Conservation (phyloP, 495 filamentous ascomycete genomes). For the Hypomontagnella monticulosa region DNA sequence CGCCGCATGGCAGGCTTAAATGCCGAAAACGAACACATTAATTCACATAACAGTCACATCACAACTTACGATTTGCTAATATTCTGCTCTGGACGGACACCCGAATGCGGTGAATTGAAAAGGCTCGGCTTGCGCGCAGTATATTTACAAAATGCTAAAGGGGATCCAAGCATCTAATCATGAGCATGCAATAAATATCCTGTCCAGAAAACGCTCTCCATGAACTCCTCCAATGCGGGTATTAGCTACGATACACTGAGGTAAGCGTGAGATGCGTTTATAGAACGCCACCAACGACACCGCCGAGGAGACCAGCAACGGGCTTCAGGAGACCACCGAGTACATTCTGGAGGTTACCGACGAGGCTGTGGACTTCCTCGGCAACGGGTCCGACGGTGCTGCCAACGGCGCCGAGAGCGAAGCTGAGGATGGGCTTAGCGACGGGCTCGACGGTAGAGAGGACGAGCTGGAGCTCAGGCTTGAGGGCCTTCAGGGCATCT, state of each 20-base stretch:
- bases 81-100: background rate
- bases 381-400: constrained; percentile 2
- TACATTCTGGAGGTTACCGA: constrained; percentile 19
- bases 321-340: constrained; percentile 28
- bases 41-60: too few species aligned
- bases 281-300: constrained; percentile 29
- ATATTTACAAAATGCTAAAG: constrained; percentile 35
- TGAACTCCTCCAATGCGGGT: constrained; percentile 32
- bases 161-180: constrained; percentile 44
- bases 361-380: constrained; percentile 21
- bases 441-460: constrained; percentile 31
- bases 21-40: too few species aligned
- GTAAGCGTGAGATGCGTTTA: constrained; percentile 14
- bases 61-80: too few species aligned
- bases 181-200: constrained; percentile 36
- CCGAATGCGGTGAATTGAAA: constrained; percentile 9
- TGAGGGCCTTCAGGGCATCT: constrained; percentile 34
- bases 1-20: too few species aligned
- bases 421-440: constrained; percentile 33
- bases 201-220: constrained; percentile 20
- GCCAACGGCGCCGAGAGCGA: constrained; percentile 27
- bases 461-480: constrained; percentile 42
- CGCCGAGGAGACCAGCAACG: constrained; percentile 20
- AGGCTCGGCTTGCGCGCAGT: constrained; percentile 26
- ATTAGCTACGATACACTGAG: constrained; percentile 21